These are phyloP conservation scores for Penicillium soppii DNA, from an alignment of 495 filamentous ascomycete genomes.

Conservation along the genomic window DNA sequence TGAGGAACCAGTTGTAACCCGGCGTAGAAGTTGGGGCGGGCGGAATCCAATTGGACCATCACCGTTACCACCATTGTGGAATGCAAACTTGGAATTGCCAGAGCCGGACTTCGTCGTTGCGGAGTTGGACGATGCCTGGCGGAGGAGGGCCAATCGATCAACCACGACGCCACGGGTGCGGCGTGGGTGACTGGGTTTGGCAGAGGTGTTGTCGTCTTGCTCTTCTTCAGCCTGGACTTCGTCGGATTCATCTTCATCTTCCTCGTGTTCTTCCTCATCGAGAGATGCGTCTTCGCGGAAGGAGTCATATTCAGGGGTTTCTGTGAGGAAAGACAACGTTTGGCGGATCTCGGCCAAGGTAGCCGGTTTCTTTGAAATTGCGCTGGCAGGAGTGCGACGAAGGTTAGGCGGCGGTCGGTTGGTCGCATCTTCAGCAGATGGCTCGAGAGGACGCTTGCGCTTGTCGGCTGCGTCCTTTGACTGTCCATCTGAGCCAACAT, in stretches of 20 bases:
- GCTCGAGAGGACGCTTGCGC: slow-evolving; percentile 53
- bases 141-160: slow-evolving; percentile 79
- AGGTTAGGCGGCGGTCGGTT: slow-evolving; percentile 62
- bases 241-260: slow-evolving; percentile 40
- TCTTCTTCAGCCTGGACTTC: slow-evolving; percentile 35
- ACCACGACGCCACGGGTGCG: slow-evolving; percentile 60
- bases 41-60: slow-evolving; percentile 57
- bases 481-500: slow-evolving; percentile 28
- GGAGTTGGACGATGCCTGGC: slow-evolving; percentile 57
- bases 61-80: slow-evolving; percentile 45
- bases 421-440: slow-evolving; percentile 40
- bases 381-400: slow-evolving; percentile 59
- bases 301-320: slow-evolving; percentile 63
- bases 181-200: slow-evolving; percentile 43
- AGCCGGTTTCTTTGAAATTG: slow-evolving; percentile 59
- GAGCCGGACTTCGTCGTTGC: slow-evolving; percentile 42
- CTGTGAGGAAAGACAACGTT: slow-evolving; percentile 76
- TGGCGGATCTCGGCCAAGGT: slow-evolving; percentile 77
- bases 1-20: slow-evolving; percentile 66
- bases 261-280: slow-evolving; percentile 37
- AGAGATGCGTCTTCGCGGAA: slow-evolving; percentile 45
- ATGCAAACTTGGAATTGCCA: slow-evolving; percentile 56
- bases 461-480: slow-evolving; percentile 43
- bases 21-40: slow-evolving; percentile 75
- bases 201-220: slow-evolving; percentile 31